phyloP scores from a whole-genome alignment of 768 basidiomycete species.

The Boletus tylopilopsis region DNA sequence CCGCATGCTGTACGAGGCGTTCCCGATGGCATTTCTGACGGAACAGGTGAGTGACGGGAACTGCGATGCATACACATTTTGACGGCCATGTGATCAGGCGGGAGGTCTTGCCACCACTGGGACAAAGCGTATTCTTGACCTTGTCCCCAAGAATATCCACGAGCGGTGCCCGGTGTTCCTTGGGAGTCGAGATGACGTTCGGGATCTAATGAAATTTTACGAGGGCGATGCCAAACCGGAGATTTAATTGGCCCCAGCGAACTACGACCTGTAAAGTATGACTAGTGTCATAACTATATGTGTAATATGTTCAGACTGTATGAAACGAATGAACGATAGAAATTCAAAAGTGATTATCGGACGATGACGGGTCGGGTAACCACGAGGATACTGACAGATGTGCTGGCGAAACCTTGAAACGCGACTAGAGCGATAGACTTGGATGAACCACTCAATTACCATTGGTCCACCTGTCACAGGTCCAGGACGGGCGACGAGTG shows the following conservation, averaged over 20 bases:
- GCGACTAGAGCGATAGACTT: too few relatives aligned
- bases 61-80: not conserved
- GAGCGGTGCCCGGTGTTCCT: slow-evolving; percentile 92
- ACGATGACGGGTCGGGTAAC: not conserved
- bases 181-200: slow-evolving; percentile 90
- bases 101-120: slow-evolving; percentile 97
- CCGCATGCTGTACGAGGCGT: slow-evolving; percentile 92
- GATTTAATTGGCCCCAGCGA: slow-evolving; percentile 3
- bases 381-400: not conserved
- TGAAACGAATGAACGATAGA: not conserved
- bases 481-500: too few relatives aligned
- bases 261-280: not conserved
- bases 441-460: too few relatives aligned
- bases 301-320: not conserved
- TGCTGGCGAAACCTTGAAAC: too few relatives aligned
- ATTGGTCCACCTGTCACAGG: too few relatives aligned
- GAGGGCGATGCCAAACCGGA: slow-evolving; percentile 32
- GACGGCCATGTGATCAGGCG: slow-evolving; percentile 48
- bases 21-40: slow-evolving; percentile 94
- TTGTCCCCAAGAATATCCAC: slow-evolving; percentile 83
- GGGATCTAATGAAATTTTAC: slow-evolving; percentile 87
- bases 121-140: slow-evolving; percentile 88
- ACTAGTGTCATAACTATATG: not conserved
- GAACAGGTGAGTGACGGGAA: slow-evolving; percentile 65
- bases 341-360: too few relatives aligned